Conservation (phyloP, 805 yeast genomes). For the Saturnispora hagleri region DNA sequence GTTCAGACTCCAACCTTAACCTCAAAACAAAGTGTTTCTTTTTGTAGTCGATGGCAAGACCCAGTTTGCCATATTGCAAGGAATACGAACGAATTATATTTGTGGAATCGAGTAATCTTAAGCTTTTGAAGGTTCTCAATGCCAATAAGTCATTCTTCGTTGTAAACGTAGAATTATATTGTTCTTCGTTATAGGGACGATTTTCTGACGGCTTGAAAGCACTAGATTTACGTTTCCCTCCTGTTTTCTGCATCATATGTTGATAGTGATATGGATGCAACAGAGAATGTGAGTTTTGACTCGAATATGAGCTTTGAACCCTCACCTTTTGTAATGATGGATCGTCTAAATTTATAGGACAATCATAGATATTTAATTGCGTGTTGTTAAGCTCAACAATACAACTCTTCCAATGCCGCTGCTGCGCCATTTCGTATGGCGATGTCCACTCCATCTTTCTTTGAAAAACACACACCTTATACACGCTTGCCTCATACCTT, state of each 20-base stretch:
- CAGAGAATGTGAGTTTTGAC: conserved; percentile 9
- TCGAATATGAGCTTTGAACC: conserved; percentile 11
- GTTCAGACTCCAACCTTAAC: conserved; percentile 75
- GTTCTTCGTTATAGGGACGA: conserved; percentile 9
- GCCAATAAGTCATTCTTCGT: conserved; percentile 23
- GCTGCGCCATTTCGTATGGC: conserved; percentile 63
- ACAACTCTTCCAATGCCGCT: conserved; percentile 61
- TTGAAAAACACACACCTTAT: conserved; percentile 45
- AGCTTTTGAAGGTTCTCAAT: conserved; percentile 14
- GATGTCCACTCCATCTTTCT: conserved; percentile 69
- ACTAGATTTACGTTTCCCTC: neutral
- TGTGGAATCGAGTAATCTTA: conserved; percentile 23
- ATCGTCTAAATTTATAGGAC: conserved; percentile 7
- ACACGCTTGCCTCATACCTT: conserved; percentile 53
- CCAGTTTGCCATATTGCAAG: conserved; percentile 74
- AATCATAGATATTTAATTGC: conserved; percentile 61
- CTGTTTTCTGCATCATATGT: conserved; percentile 7
- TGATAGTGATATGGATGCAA: conserved; percentile 14
- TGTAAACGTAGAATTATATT: conserved; percentile 24
- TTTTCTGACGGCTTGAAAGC: conserved; percentile 1
- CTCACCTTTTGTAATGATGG: conserved; percentile 7
- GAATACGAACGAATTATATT: conserved; percentile 58
- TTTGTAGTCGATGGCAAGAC: conserved; percentile 77
- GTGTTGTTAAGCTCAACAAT: conserved; percentile 78
- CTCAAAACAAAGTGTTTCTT: conserved; percentile 63